Evolutionary conservation across 371 early-diverging fungal species (phyloP), one percentile per base, ranked within the genome.

Genomic region (Mucor velutinosus): DNA sequence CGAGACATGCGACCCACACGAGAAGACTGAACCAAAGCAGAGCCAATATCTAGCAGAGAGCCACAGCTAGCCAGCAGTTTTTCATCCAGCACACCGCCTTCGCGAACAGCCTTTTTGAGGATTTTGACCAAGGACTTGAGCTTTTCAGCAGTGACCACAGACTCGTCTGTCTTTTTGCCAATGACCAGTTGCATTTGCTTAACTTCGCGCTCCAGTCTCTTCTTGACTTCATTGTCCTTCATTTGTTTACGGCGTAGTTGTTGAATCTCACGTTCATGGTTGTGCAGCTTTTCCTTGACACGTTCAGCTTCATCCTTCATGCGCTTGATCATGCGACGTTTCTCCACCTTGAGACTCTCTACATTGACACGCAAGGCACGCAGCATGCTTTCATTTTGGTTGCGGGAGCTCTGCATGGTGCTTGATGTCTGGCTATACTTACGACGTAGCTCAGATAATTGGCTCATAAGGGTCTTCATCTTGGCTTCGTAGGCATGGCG

Each of bases 221-320:
- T 87, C n/a, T 85, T 86, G 29, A 79, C 72, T 51, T 93, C 92
- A 1, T 76, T 69, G 25, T 93, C 91, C 21, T 77, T 76, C 32
- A 76, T 77, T 75, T 93, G 93, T 30, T 88, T 84, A 8, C 90
- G 81, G 11, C 87, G 81, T 25, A 94, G 70, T 33, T 82, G 82
- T 33, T 92, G 90, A 63, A 94, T 89, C 70, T 93, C 93, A 33
- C 90, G 83, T 57, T 91, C 89, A 57, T 88, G 90, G 8, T 75
- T 76, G 8, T 82, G 80, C 23, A 87, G 79, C 61, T 88, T 75
- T 25, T 90, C 91, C 61, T 90, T 86, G 69, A 86, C 84, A 12
- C 86, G 81, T 60, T 89, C 83, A 4, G 88, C 86, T 66, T 93
- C 92, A 47, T 88, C 88, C 70, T 91, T 91, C 83, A 93, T 89